These are phyloP conservation scores for Eucalyptus cloeziana DNA, from an alignment of 345 rosid genomes.

Conservation along the genomic window DNA sequence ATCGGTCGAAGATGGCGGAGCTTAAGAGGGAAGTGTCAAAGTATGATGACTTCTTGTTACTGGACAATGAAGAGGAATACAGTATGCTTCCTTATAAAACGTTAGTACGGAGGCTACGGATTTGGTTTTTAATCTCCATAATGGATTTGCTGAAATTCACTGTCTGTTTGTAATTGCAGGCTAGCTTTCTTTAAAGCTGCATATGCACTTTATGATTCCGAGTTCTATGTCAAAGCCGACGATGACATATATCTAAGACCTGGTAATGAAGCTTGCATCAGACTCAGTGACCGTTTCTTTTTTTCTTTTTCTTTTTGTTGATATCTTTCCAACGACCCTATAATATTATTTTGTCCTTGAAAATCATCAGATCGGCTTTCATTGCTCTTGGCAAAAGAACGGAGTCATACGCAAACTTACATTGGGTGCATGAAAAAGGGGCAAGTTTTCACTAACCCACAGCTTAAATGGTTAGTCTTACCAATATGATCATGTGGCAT, in stretches of 20 bases:
- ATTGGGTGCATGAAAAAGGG: slow-evolving; percentile 96
- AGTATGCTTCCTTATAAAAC: slow-evolving; percentile 98
- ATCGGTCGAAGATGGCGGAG: slow-evolving; percentile 51
- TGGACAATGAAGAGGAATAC: slow-evolving; percentile 93
- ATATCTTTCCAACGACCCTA: background rate
- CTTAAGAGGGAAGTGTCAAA: slow-evolving; percentile 63
- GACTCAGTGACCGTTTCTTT: background rate
- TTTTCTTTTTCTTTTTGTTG: background rate
- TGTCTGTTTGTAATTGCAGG: slow-evolving; percentile 17
- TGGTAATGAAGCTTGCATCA: slow-evolving; percentile 23
- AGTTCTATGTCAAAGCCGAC: slow-evolving; percentile 94
- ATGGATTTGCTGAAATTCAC: background rate
- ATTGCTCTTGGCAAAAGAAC: slow-evolving; percentile 71
- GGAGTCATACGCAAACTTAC: slow-evolving; percentile 76
- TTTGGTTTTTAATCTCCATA: background rate
- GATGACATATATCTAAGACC: slow-evolving; percentile 94
- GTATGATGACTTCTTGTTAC: slow-evolving; percentile 78
- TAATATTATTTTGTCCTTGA: background rate
- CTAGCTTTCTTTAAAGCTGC: slow-evolving; percentile 94
- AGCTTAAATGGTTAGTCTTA: slow-evolving; percentile 67
- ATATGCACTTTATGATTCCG: slow-evolving; percentile 72
- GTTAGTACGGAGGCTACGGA: slow-evolving; percentile 17
- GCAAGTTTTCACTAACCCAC: slow-evolving; percentile 78
- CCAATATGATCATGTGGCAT: background rate
- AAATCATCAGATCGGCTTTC: slow-evolving; percentile 57